Evolutionary conservation across 805 yeast genomes (phyloP), one percentile per base, ranked within the genome.

Genomic region (Saturnispora besseyi): DNA sequence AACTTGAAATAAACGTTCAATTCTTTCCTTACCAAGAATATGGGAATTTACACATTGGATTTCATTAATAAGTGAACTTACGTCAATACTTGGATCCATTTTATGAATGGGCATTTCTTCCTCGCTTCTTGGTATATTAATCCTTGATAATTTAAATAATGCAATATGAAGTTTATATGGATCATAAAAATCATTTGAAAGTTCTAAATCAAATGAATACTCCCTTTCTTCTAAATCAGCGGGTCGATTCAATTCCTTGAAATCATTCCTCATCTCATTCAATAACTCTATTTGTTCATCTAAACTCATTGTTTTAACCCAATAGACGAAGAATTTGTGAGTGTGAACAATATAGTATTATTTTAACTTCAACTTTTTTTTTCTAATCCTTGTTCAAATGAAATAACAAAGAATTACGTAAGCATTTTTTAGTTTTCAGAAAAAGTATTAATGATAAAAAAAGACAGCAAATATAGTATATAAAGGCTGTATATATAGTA

Each of bases 111-210:
- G 49, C 29, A 40, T 33, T 10, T 46, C 44, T 15, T 40, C 38
- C 5, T 46, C 49, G 6, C 37, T 42, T 5, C 15, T 9, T 2
- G 62, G 60, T 1, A 56, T 50, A 1, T 51, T 42, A 2, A 68
- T 51, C 3, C 59, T 57, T 18, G 68, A 49, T 2, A 66, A 48
- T 38, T 57, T 59, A 34, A 57, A 57, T 2, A 71, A 36, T 0
- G 67, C 64, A 26, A 47, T 31, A 50, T 71, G 74, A 31, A 69
- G 52, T 37, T 60, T 63, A 46, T 50, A 49, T 9, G 61, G 60
- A 40, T 58, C 52, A 32, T 45, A 56, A n/a, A 51, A 48, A 13
- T 42, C 43, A n/a, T 34, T 43, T 4, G 52, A n/a, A 9, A 56
- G 48, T 29, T 58, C 58, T 32, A 57, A 49, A 45, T 57, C 61